phyloP scores from a whole-genome alignment of 1,284 basidiomycete species.

The Trametes pubescens region DNA sequence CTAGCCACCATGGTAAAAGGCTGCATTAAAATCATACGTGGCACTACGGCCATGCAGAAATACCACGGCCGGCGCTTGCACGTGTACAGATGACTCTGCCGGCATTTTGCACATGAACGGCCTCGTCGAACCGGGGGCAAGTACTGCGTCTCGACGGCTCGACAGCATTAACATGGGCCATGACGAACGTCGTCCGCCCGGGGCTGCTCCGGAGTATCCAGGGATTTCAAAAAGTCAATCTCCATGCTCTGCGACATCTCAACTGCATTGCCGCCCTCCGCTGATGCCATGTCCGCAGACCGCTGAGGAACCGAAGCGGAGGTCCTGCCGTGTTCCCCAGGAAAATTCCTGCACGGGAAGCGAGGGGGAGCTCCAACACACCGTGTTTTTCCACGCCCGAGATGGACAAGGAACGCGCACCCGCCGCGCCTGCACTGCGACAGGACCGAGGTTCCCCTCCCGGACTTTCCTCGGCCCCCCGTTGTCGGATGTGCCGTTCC shows the following conservation, averaged over 20 bases:
- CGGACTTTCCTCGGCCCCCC: conserved; percentile 44
- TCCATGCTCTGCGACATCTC: conserved; percentile 7
- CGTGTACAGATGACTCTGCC: background rate
- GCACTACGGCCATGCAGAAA: too few species aligned
- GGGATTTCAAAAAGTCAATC: conserved; percentile 30
- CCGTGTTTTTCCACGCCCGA: conserved; percentile 24
- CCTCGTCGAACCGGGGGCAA: conserved; percentile 17
- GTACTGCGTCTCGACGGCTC: background rate
- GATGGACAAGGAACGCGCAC: conserved; percentile 17
- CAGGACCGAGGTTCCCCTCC: conserved; percentile 26
- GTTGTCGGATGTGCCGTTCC: conserved; percentile 43
- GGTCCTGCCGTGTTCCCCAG: conserved; percentile 10
- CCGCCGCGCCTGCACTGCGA: conserved; percentile 20
- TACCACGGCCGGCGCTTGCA: too few species aligned
- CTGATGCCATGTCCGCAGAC: conserved; percentile 1
- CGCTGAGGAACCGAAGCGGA: conserved; percentile 2
- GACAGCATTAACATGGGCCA: background rate
- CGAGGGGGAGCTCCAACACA: conserved; percentile 1
- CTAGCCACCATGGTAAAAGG: too few species aligned
- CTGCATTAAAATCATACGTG: too few species aligned
- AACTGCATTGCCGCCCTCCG: conserved; percentile 9
- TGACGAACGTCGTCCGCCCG: conserved; percentile 13
- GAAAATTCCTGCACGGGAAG: conserved; percentile 29
- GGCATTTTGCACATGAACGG: background rate
- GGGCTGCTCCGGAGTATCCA: conserved; percentile 32